Evolutionary conservation across 495 filamentous ascomycete genomes (phyloP).

Genomic region (Hypoxylon rickii): DNA sequence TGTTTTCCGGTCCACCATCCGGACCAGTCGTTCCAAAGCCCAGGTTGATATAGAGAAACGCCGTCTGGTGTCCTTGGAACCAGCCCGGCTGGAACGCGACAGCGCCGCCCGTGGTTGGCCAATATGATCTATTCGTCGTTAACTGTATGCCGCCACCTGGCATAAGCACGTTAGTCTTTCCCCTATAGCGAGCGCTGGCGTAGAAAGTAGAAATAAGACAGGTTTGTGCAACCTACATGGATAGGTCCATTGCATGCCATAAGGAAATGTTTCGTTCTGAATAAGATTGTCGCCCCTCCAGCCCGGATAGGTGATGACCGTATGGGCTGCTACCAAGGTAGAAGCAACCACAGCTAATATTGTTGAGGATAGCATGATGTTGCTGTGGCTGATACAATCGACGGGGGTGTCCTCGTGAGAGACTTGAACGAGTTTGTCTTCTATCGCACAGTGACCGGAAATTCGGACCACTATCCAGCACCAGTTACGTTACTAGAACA

Average conservation of each 20-base stretch:
- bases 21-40: conserved; percentile 75
- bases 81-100: conserved; percentile 88
- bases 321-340: conserved; percentile 73
- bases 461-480: not conserved
- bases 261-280: conserved; percentile 79
- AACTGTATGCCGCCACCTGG: conserved; percentile 83
- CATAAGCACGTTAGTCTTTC: conserved; percentile 2
- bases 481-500: no score
- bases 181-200: not conserved
- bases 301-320: conserved; percentile 87
- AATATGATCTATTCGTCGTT: conserved; percentile 84
- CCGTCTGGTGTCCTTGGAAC: conserved; percentile 88
- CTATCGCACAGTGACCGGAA: conserved; percentile 23
- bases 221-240: conserved; percentile 70
- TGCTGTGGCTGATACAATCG: not conserved
- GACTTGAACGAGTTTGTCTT: not conserved
- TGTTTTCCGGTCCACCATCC: conserved; percentile 70
- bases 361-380: conserved; percentile 54
- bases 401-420: not conserved
- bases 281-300: conserved; percentile 93
- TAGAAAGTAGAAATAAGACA: not conserved
- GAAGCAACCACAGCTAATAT: conserved; percentile 54
- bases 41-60: conserved; percentile 92
- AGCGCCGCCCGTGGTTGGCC: conserved; percentile 86
- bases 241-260: conserved; percentile 98